Percentiles rank a stretch among this genome's conserved stretches.
phyloP scores from a whole-genome alignment of 768 basidiomycete species.

The Lanmaoa rubissima region DNA sequence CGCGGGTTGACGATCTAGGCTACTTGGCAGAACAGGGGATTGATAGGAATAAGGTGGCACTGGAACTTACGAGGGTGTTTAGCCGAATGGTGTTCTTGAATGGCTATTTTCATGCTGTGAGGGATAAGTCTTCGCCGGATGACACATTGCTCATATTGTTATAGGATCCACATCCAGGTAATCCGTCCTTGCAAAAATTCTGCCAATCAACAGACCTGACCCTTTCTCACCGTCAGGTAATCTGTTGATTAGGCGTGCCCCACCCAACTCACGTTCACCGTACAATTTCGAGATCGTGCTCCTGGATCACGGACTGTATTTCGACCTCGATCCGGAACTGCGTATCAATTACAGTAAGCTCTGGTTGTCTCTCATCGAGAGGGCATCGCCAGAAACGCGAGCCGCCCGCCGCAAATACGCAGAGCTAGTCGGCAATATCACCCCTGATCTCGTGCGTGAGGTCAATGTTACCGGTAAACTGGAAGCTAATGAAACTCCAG shows the following conservation, averaged over 20 bases:
- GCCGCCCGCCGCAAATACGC: slow-evolving; percentile 84
- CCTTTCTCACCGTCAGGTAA: slow-evolving; percentile 54
- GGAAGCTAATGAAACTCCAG: slow-evolving; percentile 36
- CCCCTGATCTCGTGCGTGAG: slow-evolving; percentile 69
- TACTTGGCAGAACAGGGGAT: slow-evolving; percentile 82
- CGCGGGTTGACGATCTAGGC: slow-evolving; percentile 80
- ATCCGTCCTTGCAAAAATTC: background rate
- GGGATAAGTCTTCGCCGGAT: slow-evolving; percentile 25
- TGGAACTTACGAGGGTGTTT: slow-evolving; percentile 90
- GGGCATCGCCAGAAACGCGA: slow-evolving; percentile 60
- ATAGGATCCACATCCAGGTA: slow-evolving; percentile 87
- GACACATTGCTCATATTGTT: slow-evolving; percentile 14
- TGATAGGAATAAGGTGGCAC: slow-evolving; percentile 89
- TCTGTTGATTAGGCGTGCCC: slow-evolving; percentile 81
- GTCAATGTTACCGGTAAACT: background rate
- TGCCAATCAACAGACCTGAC: slow-evolving; percentile 4
- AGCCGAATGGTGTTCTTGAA: slow-evolving; percentile 94
- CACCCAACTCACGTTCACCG: slow-evolving; percentile 61
- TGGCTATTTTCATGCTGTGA: slow-evolving; percentile 83
- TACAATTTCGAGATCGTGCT: slow-evolving; percentile 97
- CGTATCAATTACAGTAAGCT: slow-evolving; percentile 84
- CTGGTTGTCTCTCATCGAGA: slow-evolving; percentile 86
- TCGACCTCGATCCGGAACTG: slow-evolving; percentile 78
- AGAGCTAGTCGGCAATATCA: slow-evolving; percentile 86
- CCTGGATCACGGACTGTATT: slow-evolving; percentile 92